These are phyloP conservation scores for Gastrolobium bilobum DNA, from an alignment of 306 rosid genomes.

Conservation along the genomic window DNA sequence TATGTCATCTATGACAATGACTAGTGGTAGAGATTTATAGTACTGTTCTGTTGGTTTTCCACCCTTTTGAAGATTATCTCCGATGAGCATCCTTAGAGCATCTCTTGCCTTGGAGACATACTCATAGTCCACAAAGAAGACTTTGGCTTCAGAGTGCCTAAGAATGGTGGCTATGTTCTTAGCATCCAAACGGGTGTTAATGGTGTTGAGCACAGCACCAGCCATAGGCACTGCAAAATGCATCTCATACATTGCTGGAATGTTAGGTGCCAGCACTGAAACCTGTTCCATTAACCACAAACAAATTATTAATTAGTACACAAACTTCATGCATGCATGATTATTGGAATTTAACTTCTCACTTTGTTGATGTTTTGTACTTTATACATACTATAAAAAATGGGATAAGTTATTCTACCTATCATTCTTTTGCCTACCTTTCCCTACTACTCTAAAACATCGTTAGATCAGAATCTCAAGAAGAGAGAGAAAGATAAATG, in stretches of 20 bases:
- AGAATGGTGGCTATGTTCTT: slow-evolving; percentile 81
- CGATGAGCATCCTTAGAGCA: slow-evolving; percentile 61
- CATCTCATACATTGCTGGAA: slow-evolving; percentile 98
- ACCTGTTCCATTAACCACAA: slow-evolving; percentile 55
- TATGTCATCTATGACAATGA: slow-evolving; percentile 82
- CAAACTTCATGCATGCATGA: neutral
- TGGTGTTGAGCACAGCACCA: slow-evolving; percentile 80
- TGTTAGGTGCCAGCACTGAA: slow-evolving; percentile 87
- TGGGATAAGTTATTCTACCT: no score
- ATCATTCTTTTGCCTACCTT: no score
- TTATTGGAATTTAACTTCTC: no score
- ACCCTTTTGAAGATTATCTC: neutral
- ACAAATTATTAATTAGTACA: neutral
- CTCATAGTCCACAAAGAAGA: slow-evolving; percentile 83
- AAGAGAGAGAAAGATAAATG: no score
- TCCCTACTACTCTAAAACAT: no score
- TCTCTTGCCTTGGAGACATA: slow-evolving; percentile 62
- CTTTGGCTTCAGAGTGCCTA: slow-evolving; percentile 76
- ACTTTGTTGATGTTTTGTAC: neutral
- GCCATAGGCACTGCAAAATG: slow-evolving; percentile 99
- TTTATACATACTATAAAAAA: no score
- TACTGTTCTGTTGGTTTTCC: slow-evolving; percentile 19
- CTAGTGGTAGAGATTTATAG: slow-evolving; percentile 64
- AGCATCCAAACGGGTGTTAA: slow-evolving; percentile 81
- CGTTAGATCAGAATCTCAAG: no score